These are phyloP conservation scores for Ceratocystis cubensis DNA, from an alignment of 2,329 filamentous ascomycete species.

Conservation along the genomic window DNA sequence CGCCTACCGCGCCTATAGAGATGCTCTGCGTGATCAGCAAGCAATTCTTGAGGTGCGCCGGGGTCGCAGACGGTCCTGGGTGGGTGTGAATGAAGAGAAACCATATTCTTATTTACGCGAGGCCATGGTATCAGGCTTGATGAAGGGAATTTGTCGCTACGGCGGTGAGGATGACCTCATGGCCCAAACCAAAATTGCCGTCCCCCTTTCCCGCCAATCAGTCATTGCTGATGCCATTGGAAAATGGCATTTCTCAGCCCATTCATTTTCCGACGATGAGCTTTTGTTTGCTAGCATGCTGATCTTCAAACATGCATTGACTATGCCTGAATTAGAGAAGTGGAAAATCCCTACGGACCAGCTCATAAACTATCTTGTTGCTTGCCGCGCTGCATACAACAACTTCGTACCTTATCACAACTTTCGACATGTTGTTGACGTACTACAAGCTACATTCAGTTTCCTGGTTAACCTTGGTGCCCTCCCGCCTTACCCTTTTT, in stretches of 20 bases:
- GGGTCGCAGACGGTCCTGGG: conserved; percentile 79
- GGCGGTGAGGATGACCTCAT: conserved; percentile 49
- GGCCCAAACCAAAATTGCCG: conserved; percentile 52
- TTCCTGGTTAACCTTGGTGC: conserved; percentile 73
- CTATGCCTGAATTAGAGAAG: conserved; percentile 64
- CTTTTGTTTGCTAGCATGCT: conserved; percentile 70
- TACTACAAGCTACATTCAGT: conserved; percentile 83
- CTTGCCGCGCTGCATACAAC: conserved; percentile 89
- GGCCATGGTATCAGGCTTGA: conserved; percentile 83
- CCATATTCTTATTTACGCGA: conserved; percentile 83
- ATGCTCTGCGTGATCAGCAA: conserved; percentile 60
- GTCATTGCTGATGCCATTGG: conserved; percentile 58
- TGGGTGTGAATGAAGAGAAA: conserved; percentile 71
- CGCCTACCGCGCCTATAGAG: conserved; percentile 69
- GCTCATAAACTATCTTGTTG: conserved; percentile 72
- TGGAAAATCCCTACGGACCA: conserved; percentile 74
- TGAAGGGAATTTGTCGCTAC: conserved; percentile 75
- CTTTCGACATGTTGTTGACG: conserved; percentile 93
- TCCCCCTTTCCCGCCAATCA: conserved; percentile 52
- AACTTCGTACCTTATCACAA: conserved; percentile 95
- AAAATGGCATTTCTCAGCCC: conserved; percentile 78
- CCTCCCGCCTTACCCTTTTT: conserved; percentile 51
- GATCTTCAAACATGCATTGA: conserved; percentile 82
- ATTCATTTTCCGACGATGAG: conserved; percentile 82
- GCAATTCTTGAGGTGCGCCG: conserved; percentile 59